Base-by-base conservation (phyloP, 2,329 filamentous ascomycete genomes). In the Colletotrichum lentis region DNA sequence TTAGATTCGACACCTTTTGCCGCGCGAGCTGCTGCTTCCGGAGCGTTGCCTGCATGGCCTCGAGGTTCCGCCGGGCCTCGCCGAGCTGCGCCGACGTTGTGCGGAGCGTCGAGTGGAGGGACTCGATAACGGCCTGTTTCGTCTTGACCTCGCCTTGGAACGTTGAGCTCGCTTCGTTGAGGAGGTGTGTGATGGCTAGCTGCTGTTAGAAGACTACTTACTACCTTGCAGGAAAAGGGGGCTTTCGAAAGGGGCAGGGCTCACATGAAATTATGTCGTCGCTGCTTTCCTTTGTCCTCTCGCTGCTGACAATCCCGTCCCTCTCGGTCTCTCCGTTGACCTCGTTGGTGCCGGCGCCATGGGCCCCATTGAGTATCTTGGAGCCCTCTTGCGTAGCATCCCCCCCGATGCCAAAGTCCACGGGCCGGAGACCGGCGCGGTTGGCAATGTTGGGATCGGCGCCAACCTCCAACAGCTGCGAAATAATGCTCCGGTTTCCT, bases 401-500 rank as follows among this genome's bases (percentile, higher is more conserved):
- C 11, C 88, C 88, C 5, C 93, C 93, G 35, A 98, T 93, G 10
- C 95, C 95, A 80, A 99, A 99, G 77, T 98, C 96, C n/a, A 94
- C 85, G 1, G 96, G 94, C 46, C 93, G 87, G 14, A 98, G 84
- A 22, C 95, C 94, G 52, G 94, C 94, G 56, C 94, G 89, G 74
- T 99, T 99, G 6, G 93, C 87, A 74, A 98, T 94, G 61, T 91
- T 89, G n/a, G 94, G 91, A 77, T 98, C 94, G 1, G 96, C 96
- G 64, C 95, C 94, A 50, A 99, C 94, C 79, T 99, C 96, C 12
- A 98, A 84, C 39, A 99, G 84, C 76, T 99, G 96, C n/a, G 94
- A 95, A 66, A 98, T 97, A 73, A 99, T 97, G 74, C 93, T 96
- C 63, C 91, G 86, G 76, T 97, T 98, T 24, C 94, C 93, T 72